phyloP scores from a whole-genome alignment of 169 alveolate genomes.

The Plasmodium vinckei region DNA sequence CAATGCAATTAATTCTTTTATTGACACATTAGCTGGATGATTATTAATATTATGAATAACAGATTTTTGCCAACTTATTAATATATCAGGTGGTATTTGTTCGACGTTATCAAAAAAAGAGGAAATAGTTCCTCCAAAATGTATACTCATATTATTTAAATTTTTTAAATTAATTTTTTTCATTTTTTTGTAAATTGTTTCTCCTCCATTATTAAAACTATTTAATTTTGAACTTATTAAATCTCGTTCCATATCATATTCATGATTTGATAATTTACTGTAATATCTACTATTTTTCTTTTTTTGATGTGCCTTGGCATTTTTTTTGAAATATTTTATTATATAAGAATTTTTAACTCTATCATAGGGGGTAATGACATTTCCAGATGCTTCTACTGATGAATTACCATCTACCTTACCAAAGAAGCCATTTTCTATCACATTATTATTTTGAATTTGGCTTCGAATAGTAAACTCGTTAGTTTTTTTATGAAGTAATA shows the following conservation, averaged over 20 bases:
- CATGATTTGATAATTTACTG: not conserved
- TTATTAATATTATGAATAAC: constrained; percentile 41
- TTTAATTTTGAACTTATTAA: not conserved
- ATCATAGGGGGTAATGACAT: not conserved
- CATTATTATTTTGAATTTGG: not conserved
- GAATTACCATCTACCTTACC: too few species aligned
- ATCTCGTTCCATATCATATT: not conserved
- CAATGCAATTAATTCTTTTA: constrained; percentile 78
- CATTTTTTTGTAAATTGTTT: constrained; percentile 43
- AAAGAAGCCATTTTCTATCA: too few species aligned
- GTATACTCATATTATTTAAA: constrained; percentile 53
- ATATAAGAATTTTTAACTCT: not conserved
- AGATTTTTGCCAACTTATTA: constrained; percentile 57
- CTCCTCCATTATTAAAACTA: not conserved
- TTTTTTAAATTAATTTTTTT: constrained; percentile 64
- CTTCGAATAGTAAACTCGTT: not conserved
- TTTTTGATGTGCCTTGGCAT: not conserved
- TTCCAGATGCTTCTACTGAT: not conserved
- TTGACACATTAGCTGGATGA: constrained; percentile 76
- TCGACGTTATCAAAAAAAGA: constrained; percentile 67
- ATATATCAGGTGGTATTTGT: constrained; percentile 66
- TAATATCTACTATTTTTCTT: not conserved
- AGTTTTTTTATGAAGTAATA: constrained; percentile 46
- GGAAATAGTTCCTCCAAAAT: constrained; percentile 69
- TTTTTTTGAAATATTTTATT: constrained; percentile 19